phyloP scores from a whole-genome alignment of 2,329 filamentous ascomycete genomes.

The Hortaea werneckii region DNA sequence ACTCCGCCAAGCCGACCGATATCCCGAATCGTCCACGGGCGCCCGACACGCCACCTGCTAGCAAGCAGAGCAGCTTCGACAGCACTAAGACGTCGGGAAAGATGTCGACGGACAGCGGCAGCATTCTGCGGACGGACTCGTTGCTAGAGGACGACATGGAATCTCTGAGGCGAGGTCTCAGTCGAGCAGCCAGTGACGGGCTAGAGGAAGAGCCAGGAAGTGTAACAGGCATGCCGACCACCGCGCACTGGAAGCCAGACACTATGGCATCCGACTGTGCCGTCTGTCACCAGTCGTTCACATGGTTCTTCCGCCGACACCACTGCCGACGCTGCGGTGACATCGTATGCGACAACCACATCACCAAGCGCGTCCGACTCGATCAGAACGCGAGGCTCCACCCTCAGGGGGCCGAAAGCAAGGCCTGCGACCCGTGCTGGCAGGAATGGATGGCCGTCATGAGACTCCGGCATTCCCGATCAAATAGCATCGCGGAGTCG shows the following conservation, averaged over 20 bases:
- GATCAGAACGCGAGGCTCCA: slow-evolving; percentile 74
- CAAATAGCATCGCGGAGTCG: slow-evolving; percentile 41
- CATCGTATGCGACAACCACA: slow-evolving; percentile 70
- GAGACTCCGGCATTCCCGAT: slow-evolving; percentile 39
- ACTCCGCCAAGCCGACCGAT: slow-evolving; percentile 40
- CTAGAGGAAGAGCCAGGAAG: slow-evolving; percentile 51
- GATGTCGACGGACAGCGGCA: background rate
- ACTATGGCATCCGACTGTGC: slow-evolving; percentile 57
- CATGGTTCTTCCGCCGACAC: slow-evolving; percentile 65
- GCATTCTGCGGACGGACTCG: background rate
- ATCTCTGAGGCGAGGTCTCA: slow-evolving; percentile 14
- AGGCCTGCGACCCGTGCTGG: slow-evolving; percentile 63
- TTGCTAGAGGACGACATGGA: slow-evolving; percentile 4
- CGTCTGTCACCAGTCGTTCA: slow-evolving; percentile 61
- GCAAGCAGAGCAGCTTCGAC: slow-evolving; percentile 55
- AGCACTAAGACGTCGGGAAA: slow-evolving; percentile 12
- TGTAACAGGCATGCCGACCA: slow-evolving; percentile 57
- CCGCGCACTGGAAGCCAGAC: slow-evolving; percentile 74
- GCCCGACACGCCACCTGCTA: slow-evolving; percentile 39
- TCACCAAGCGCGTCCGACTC: slow-evolving; percentile 54
- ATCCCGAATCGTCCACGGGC: slow-evolving; percentile 32
- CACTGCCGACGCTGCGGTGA: slow-evolving; percentile 75
- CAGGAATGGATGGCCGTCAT: slow-evolving; percentile 60
- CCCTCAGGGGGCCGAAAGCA: slow-evolving; percentile 53
- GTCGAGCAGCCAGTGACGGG: slow-evolving; percentile 17